These are phyloP conservation scores for Fusarium nematophilum DNA, from an alignment of 2,329 filamentous ascomycete genomes.

Conservation along the genomic window DNA sequence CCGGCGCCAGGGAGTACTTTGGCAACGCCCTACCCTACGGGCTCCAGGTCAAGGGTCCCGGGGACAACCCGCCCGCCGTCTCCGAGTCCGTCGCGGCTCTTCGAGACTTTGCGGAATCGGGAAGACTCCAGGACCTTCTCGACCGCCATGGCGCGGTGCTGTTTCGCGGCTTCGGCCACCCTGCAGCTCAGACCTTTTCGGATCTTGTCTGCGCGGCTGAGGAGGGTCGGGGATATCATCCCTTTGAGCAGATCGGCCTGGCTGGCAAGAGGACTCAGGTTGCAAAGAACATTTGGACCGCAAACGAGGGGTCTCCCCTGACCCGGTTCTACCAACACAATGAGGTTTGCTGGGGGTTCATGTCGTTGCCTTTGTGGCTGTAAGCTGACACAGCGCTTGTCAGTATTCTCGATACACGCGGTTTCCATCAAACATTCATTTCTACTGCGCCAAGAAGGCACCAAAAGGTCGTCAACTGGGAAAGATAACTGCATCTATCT, in stretches of 20 bases:
- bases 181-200: conserved; percentile 25
- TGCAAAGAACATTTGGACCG: conserved; percentile 21
- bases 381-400: background rate
- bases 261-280: conserved; percentile 20
- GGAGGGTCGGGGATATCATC: conserved; percentile 15
- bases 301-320: conserved; percentile 23
- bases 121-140: conserved; percentile 12
- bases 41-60: background rate
- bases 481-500: too few species aligned
- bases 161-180: conserved; percentile 17
- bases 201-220: conserved; percentile 13
- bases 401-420: conserved; percentile 28
- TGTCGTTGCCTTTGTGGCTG: background rate
- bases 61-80: background rate
- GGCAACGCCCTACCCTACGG: conserved; percentile 16
- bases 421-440: conserved; percentile 28
- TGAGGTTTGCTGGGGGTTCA: background rate
- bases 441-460: conserved; percentile 27
- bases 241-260: conserved; percentile 25
- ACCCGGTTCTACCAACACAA: conserved; percentile 29
- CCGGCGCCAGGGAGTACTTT: conserved; percentile 18
- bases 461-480: conserved; percentile 16
- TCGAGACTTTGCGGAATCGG: conserved; percentile 8
- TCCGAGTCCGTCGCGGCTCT: background rate
- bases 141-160: conserved; percentile 18